These are phyloP conservation scores for Nicotiana tomentosiformis DNA, from an alignment of 257 asterid genomes.

Conservation along the genomic window DNA sequence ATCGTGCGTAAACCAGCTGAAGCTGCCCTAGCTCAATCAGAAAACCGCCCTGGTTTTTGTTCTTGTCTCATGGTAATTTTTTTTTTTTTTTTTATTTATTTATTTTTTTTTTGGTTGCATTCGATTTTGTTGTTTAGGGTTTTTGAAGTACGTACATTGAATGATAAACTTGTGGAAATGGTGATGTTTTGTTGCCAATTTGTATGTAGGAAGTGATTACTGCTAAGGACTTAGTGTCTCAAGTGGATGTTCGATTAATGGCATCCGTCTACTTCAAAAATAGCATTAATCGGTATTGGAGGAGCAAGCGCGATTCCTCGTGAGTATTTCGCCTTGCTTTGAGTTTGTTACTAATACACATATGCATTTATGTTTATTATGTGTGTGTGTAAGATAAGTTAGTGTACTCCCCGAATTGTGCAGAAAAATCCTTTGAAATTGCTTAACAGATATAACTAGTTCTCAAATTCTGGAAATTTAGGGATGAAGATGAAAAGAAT, in stretches of 20 bases:
- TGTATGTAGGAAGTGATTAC: slow-evolving; percentile 72
- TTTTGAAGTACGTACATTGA: neutral
- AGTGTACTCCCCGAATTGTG: neutral
- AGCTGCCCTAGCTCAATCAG: slow-evolving; percentile 72
- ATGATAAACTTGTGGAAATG: neutral
- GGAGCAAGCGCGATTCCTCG: slow-evolving; percentile 75
- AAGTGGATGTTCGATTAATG: slow-evolving; percentile 74
- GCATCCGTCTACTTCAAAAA: slow-evolving; percentile 91
- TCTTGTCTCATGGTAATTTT: slow-evolving; percentile 80
- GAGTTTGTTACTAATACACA: neutral
- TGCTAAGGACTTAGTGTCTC: slow-evolving; percentile 63
- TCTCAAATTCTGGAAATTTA: neutral
- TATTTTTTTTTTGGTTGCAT: neutral
- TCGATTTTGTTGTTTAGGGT: neutral
- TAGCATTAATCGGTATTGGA: slow-evolving; percentile 79
- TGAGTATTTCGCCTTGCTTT: slow-evolving; percentile 27
- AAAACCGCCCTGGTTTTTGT: slow-evolving; percentile 89
- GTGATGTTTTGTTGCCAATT: neutral
- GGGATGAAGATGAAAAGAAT: neutral
- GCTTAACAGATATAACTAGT: neutral
- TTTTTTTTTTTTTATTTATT: neutral
- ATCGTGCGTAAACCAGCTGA: slow-evolving; percentile 88
- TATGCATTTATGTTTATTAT: neutral
- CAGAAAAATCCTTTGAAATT: neutral
- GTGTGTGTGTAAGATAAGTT: neutral